Evolutionary conservation across 2,329 filamentous ascomycete genomes (phyloP), one percentile per base, ranked within the genome.

Genomic region (Nemania serpens): DNA sequence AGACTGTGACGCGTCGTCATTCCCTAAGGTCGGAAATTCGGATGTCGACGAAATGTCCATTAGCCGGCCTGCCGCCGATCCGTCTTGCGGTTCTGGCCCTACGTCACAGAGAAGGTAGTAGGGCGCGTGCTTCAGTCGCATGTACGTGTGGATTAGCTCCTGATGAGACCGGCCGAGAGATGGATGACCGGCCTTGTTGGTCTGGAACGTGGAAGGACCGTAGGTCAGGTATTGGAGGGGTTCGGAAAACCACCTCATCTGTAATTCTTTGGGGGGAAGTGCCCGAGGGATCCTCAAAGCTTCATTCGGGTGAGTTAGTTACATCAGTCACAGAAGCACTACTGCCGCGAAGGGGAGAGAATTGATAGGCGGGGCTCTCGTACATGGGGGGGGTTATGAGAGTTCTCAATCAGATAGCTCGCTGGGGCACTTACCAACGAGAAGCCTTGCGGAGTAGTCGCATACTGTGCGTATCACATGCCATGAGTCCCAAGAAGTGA

Each of bases 401-500:
- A 29, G 25, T 29, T 7, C 25, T 29, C 25, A 29, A 4, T 29
- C 25, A 29, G 3, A 29, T 11, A 25, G 10, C 13, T 17, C 13
- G 22, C 20, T 9, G 25, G 37, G 12, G 12, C 15, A 74, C 91
- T 80, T 88, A 97, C 94, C 91, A 76, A 97, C 86, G 70, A 87
- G 89, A 39, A 99, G 82, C 74, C 92, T 86, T 58, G 84, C 78
- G 75, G 89, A 89, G 77, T 99, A 98, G 77, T 88, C 90, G 83
- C 93, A 97, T 59, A 92, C 81, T 55, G 88, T 89, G 55, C 95
- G 85, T 70, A 99, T 90, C 20, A 89, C 82, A 74, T 99, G 89
- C 95, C 95, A 99, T 1, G 90, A 89, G 76, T 98, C 93, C 96
- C 96, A 99, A 2, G 88, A 84, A 55, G 88, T 88, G 75, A 91